Evolutionary conservation across 2,329 filamentous ascomycete species (phyloP).

Genomic region (Ophiostoma sp.): DNA sequence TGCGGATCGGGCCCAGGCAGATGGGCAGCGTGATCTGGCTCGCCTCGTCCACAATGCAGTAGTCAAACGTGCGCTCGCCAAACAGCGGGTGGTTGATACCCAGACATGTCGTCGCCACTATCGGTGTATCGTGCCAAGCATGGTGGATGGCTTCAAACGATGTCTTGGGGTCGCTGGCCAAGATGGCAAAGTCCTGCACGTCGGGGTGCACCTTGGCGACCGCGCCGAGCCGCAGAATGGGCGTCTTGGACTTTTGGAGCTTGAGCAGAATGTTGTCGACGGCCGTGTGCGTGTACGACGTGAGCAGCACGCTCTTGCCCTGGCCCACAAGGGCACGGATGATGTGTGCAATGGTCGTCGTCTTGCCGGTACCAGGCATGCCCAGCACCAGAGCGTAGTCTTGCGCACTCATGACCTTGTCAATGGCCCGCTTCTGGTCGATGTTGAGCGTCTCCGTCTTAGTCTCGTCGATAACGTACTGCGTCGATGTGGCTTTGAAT

Average conservation of each 20-base stretch:
- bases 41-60: conserved; percentile 97
- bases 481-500: conserved; percentile 63
- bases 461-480: conserved; percentile 50
- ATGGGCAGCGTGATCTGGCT: conserved; percentile 96
- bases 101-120: conserved; percentile 92
- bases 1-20: conserved; percentile 81
- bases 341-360: conserved; percentile 95
- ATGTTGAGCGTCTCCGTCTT: conserved; percentile 69
- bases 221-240: conserved; percentile 79
- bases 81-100: conserved; percentile 88
- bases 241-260: conserved; percentile 61
- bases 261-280: conserved; percentile 98
- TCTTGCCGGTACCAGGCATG: conserved; percentile 98
- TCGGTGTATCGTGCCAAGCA: conserved; percentile 77
- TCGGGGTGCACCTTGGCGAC: conserved; percentile 81
- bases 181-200: conserved; percentile 75
- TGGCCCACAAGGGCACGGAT: conserved; percentile 84
- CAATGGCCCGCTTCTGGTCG: conserved; percentile 79
- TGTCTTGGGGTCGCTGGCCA: conserved; percentile 67
- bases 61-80: conserved; percentile 84
- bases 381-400: conserved; percentile 97
- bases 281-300: conserved; percentile 94
- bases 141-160: conserved; percentile 78
- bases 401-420: conserved; percentile 90
- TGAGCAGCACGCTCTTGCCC: conserved; percentile 86